A percentile compares a stretch with the other conserved stretches of the same genome.
Conservation (phyloP, 345 rosid species). For the Cochlearia excelsa region DNA sequence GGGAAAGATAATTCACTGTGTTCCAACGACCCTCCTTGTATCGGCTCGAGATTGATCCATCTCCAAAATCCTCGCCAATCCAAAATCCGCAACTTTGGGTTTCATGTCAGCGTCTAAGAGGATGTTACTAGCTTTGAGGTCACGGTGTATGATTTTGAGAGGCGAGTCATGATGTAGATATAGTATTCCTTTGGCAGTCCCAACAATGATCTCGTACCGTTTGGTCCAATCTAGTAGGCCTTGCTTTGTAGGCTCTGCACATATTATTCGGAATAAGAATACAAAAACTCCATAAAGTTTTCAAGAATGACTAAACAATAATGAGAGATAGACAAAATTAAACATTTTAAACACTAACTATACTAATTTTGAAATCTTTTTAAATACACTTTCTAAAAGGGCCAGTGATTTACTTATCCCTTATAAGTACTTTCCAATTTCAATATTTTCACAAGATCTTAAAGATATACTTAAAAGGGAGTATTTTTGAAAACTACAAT, state of each 20-base stretch:
- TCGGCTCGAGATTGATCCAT: slow-evolving; percentile 35
- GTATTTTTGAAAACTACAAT: too few relatives aligned
- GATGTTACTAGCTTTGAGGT: too few relatives aligned
- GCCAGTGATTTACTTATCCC: too few relatives aligned
- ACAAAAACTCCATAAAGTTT: background rate
- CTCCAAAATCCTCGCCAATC: slow-evolving; percentile 49
- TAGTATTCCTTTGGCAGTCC: slow-evolving; percentile 43
- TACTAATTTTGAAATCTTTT: too few relatives aligned
- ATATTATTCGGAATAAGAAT: slow-evolving; percentile 6
- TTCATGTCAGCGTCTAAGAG: too few relatives aligned
- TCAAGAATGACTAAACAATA: too few relatives aligned
- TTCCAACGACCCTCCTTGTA: slow-evolving; percentile 50
- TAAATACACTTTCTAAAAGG: too few relatives aligned
- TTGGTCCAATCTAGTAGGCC: slow-evolving; percentile 43
- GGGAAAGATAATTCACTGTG: slow-evolving; percentile 9
- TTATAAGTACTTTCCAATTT: too few relatives aligned
- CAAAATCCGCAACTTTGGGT: slow-evolving; percentile 40
- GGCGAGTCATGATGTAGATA: slow-evolving; percentile 43
- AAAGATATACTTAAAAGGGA: too few relatives aligned
- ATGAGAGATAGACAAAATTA: too few relatives aligned
- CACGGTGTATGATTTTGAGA: slow-evolving; percentile 26
- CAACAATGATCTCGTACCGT: slow-evolving; percentile 38
- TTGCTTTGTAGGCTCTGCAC: slow-evolving; percentile 33
- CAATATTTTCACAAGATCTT: too few relatives aligned
- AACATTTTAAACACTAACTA: too few relatives aligned